These are phyloP conservation scores for Stephania japonica DNA, from an alignment of 164 flowering plant species.

Conservation along the genomic window DNA sequence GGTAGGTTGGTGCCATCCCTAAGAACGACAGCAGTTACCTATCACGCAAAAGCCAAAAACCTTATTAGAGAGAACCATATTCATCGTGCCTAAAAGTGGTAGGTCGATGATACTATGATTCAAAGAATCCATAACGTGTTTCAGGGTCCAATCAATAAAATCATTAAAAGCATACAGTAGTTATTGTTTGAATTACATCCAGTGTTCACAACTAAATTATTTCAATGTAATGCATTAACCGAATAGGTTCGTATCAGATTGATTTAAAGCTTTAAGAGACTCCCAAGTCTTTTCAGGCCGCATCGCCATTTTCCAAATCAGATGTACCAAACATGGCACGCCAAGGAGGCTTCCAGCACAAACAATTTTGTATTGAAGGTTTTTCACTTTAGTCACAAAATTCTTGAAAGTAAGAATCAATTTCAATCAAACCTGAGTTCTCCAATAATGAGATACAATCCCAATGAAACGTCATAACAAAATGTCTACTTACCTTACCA, in stretches of 20 bases:
- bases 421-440: neutral
- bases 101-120: too few species aligned
- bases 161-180: neutral
- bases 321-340: neutral
- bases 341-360: neutral
- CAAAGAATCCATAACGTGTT: neutral
- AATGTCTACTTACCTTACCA: conserved; percentile 50
- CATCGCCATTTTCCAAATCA: neutral
- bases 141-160: neutral
- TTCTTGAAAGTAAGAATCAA: neutral
- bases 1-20: conserved; percentile 67
- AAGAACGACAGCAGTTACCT: conserved; percentile 81
- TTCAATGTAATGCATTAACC: neutral
- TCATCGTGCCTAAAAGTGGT: too few species aligned
- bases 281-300: neutral
- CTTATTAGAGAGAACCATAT: conserved; percentile 1
- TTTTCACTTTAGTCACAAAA: neutral
- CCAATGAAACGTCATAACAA: neutral
- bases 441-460: neutral
- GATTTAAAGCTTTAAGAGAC: neutral
- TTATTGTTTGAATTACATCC: neutral
- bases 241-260: neutral
- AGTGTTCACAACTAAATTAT: neutral
- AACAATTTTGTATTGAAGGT: neutral
- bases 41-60: conserved; percentile 4